Evolutionary conservation across 495 filamentous ascomycete genomes (phyloP), one percentile per base, ranked within the genome.

Genomic region (Jackrogersella minutella): DNA sequence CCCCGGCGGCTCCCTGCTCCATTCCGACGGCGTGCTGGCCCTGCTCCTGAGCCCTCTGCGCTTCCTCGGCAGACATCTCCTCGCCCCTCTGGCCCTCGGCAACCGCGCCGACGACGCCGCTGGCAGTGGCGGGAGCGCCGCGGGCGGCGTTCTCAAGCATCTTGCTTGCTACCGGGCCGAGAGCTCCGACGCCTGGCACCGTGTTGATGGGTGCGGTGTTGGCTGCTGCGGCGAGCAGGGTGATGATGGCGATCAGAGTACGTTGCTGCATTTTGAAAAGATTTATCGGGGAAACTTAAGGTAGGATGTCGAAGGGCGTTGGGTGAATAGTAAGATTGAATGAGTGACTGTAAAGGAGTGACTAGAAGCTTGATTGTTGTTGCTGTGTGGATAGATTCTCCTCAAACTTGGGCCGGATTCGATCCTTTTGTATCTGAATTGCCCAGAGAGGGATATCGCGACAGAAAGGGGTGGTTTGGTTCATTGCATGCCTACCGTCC

Each of bases 181-280:
- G 26, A 0, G 65, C 58, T 14, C 37, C 59, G 19, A 16, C 40
- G n/a, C 31, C 41, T 5, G 54, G 53, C 0, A 21, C 31, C 2
- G 59, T n/a, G 54, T 10, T n/a, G 34, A 69, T 0, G 2, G 66
- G 66, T 0, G 66, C 60, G n/a, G 46, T 46, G 49, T 40, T 60
- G 26, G 55, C 59, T 24, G 50, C 50, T 44, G 66, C 59, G 13
- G 60, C 59, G 55, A 69, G 66, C 40, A 69, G 41, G 55, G 66
- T 37, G 55, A 69, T 44, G 36, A 64, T 17, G 31, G 66, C 60
- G 50, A 69, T 17, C 36, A 69, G 6, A 14, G 41, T 34, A 31
- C 60, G 54, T 44, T 69, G 66, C 66, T 69, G 66, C 66, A 69
- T 69, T 64, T 69, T 69, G 19, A 2, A 30, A 30, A 21, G 34